Evolutionary conservation across 108 stramenopile genomes (phyloP).

Genomic region (Pseudonitzschia multiseries): DNA sequence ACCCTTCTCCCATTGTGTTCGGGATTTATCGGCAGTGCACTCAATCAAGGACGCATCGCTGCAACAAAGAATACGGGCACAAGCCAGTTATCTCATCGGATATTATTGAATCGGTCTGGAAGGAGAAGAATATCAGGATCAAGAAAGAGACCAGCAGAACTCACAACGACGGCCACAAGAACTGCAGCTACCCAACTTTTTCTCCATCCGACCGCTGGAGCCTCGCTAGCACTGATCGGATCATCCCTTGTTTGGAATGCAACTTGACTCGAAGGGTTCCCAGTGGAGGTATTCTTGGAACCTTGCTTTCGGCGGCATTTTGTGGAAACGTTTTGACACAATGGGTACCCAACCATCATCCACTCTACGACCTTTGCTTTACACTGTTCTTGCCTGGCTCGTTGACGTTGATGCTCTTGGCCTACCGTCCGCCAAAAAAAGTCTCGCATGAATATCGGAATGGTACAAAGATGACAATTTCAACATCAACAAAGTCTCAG

Average conservation of each 20-base stretch:
- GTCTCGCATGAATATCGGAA: not conserved
- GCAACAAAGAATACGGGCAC: not conserved
- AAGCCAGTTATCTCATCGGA: no score
- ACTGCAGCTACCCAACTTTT: not conserved
- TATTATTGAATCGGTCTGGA: no score
- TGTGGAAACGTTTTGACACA: constrained; percentile 32
- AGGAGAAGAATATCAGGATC: not conserved
- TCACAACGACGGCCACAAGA: not conserved
- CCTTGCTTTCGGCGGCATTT: constrained; percentile 47
- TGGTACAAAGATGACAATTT: not conserved
- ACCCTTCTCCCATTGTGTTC: not conserved
- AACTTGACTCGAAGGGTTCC: constrained; percentile 17
- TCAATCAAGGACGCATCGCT: not conserved
- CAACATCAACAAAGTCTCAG: not conserved
- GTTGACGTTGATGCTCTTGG: constrained; percentile 56
- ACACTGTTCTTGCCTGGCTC: constrained; percentile 62
- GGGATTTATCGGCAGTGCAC: not conserved
- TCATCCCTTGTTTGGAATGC: constrained; percentile 30
- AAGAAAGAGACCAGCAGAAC: not conserved
- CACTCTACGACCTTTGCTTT: constrained; percentile 70
- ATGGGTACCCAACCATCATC: constrained; percentile 48
- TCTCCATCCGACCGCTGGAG: constrained; percentile 19
- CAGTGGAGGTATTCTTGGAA: constrained; percentile 48
- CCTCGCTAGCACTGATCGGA: constrained; percentile 26
- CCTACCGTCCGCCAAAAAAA: constrained; percentile 6